Conservation (phyloP, 2,329 filamentous ascomycete genomes). For the Botryotinia narcissicola region DNA sequence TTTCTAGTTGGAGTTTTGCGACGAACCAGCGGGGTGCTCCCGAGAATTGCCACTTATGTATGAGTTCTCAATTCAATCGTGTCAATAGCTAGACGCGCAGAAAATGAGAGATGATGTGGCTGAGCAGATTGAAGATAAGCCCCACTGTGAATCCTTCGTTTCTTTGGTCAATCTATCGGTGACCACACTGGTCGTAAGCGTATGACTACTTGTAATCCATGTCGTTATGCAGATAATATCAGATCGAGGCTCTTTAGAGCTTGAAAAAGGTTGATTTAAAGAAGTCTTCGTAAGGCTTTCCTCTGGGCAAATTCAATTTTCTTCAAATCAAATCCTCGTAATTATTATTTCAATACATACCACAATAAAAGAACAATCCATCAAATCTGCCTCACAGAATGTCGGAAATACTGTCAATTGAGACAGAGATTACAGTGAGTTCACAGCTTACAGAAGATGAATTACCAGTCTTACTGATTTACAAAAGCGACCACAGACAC, state of each 20-base stretch:
- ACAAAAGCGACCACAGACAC: background rate
- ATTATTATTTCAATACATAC: background rate
- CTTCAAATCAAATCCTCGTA: background rate
- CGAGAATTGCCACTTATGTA: background rate
- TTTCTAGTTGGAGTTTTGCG: background rate
- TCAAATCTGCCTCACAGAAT: background rate
- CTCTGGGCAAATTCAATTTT: background rate
- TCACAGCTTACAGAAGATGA: background rate
- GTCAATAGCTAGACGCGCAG: too few relatives aligned
- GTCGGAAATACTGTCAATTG: background rate
- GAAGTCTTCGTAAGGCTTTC: background rate
- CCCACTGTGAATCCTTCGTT: background rate
- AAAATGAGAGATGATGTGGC: background rate
- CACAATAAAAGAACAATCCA: background rate
- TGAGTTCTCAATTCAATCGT: background rate
- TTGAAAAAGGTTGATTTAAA: slow-evolving; percentile 5
- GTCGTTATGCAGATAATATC: background rate
- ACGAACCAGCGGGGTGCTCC: background rate
- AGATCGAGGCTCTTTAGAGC: slow-evolving; percentile 3
- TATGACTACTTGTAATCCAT: background rate
- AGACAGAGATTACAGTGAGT: slow-evolving; percentile 4
- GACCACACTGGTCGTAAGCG: background rate
- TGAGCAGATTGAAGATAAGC: background rate
- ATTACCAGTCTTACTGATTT: background rate
- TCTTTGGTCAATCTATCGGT: background rate